These are phyloP conservation scores for Ophiocordyceps camponoti-rufipedis DNA, from an alignment of 2,329 filamentous ascomycete species.

Conservation along the genomic window DNA sequence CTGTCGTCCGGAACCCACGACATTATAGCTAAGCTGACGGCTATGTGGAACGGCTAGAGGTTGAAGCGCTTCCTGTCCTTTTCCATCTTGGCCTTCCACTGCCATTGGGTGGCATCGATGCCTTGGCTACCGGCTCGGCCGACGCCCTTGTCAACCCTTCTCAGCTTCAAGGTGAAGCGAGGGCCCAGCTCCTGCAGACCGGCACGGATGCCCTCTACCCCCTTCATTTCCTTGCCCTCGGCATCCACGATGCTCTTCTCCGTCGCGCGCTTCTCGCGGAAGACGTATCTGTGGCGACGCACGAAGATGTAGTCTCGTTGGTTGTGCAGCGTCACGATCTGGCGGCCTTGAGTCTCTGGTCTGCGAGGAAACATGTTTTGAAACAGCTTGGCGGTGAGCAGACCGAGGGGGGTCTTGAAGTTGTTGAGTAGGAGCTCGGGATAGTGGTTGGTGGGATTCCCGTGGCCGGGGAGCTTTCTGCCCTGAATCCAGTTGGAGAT, in stretches of 20 bases:
- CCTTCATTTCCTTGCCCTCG: slow-evolving; percentile 69
- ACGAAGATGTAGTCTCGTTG: slow-evolving; percentile 95
- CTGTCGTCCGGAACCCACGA: background rate
- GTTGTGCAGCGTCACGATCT: slow-evolving; percentile 86
- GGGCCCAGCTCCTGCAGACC: slow-evolving; percentile 85
- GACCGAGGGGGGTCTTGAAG: slow-evolving; percentile 81
- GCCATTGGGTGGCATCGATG: slow-evolving; percentile 70
- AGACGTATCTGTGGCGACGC: slow-evolving; percentile 76
- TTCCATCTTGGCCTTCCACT: slow-evolving; percentile 94
- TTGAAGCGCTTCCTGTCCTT: slow-evolving; percentile 89
- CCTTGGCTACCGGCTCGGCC: slow-evolving; percentile 47
- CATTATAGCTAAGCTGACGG: background rate
- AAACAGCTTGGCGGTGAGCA: slow-evolving; percentile 76
- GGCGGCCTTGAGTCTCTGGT: slow-evolving; percentile 70
- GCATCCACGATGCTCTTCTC: slow-evolving; percentile 73
- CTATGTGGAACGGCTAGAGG: slow-evolving; percentile 32
- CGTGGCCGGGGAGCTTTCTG: slow-evolving; percentile 75
- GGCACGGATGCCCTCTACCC: slow-evolving; percentile 69
- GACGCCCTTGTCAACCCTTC: slow-evolving; percentile 81
- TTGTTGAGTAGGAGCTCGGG: slow-evolving; percentile 86
- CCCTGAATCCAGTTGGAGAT: slow-evolving; percentile 85
- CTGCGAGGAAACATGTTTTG: slow-evolving; percentile 40
- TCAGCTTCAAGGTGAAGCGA: slow-evolving; percentile 57
- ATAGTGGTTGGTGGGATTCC: slow-evolving; percentile 71
- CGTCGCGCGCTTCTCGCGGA: slow-evolving; percentile 69